Evolutionary conservation across 441 rosid genomes (phyloP), one percentile per base, ranked within the genome.

Genomic region (Gossypium schwendimanii): DNA sequence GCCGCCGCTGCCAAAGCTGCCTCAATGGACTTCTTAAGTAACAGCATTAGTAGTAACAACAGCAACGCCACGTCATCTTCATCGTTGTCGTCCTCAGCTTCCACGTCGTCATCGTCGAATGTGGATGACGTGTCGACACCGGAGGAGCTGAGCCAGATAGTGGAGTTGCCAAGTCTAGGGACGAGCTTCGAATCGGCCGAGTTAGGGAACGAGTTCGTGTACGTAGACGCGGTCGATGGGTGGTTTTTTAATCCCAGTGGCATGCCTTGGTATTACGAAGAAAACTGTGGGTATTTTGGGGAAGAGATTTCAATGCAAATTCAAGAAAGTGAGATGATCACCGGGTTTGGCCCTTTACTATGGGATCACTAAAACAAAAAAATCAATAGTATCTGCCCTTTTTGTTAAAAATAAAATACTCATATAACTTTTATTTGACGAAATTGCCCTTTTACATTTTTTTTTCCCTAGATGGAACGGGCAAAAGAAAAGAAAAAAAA

Each of bases 141-240:
- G 41, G 88, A 75, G 64, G 88, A 85, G 31, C 82, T 87, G 67
- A 83, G 84, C 28, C 85, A 87, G 83, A 85, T 87, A 76, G 87
- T 87, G 14, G 60, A 87, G 88, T 39, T 87, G 45, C 91, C 91
- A 53, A 84, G 80, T 65, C 75, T 91, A 58, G 83, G 82, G 7
- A 72, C 88, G 81, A 79, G 83, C 78, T 83, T 79, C 58, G 87
- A 86, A 11, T 82, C 73, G 66, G 73, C 77, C 0, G 87, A 86
- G 83, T 70, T 80, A 3, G 67, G 84, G 79, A 81, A 50, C 75
- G 89, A 91, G 76, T 83, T 87, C 8, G 86, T 82, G 49, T 84
- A 81, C 44, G 79, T 76, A 41, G 97, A 89, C 80, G 60, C 86
- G 52, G 61, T 23, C 72, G 81, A 81, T 4, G 59, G 79, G 10